Base-by-base conservation (phyloP, 2,329 filamentous ascomycete genomes). In the Penicillium sp. region DNA sequence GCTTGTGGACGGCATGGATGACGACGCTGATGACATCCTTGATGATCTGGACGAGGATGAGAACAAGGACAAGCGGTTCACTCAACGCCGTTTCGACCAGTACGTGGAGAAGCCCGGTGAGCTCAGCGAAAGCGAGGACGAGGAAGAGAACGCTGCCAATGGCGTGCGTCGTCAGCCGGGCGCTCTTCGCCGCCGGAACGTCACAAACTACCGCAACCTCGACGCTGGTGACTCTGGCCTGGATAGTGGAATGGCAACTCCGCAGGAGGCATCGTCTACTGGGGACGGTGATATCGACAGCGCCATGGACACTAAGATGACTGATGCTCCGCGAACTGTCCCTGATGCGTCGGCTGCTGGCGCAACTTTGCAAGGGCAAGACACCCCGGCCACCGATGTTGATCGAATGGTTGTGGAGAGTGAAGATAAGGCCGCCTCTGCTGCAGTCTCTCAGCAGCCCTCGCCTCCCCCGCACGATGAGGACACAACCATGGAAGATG, bases 41-140 rank as follows among this genome's bases (percentile, higher is more conserved):
- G 82, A 85, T 50, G 82, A 86, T 55, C 65, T 87, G 1, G 90
- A 97, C 53, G 87, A 89, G 43, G 90, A 96, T 54, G 80, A 87
- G 57, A 89, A 93, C 65, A 85, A 87, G 58, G 91, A 97, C 63
- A 80, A 80, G 45, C 85, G 91, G 22, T 82, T 85, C 69, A 94
- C 89, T 0, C 80, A 93, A 66, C 84, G 87, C 28, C 81, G 84
- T 53, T 89, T 87, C 76, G 91, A 97, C 54, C 84, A 89, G 67
- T 83, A 80, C 40, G 78, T 89, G 22, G 79, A 83, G 43, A 81
- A 87, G 47, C 81, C 87, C 6, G 87, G 86, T 57, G 91, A 96
- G 63, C 81, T 90, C 35, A 87, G 89, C 49, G 87, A 93, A 35
- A 94, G 87, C 54, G 89, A 95, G 50, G 89, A 95, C 49, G 91